These are phyloP conservation scores for Epipyxis sp. DNA, from an alignment of 108 stramenopile species.

Conservation along the genomic window DNA sequence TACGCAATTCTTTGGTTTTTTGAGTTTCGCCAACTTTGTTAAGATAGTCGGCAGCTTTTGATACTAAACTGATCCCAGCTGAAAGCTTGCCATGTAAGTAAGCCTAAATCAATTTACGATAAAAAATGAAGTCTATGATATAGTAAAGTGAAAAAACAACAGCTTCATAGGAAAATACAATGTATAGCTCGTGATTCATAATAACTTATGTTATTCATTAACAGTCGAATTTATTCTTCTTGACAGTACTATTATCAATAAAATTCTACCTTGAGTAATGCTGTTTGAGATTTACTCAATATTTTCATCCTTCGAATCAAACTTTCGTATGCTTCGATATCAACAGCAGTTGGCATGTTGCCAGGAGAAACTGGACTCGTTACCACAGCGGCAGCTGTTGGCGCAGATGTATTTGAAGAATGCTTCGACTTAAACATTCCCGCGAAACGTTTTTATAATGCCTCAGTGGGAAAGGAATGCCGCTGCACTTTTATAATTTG, in stretches of 20 bases:
- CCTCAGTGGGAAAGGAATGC: no score
- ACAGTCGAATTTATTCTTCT: background rate
- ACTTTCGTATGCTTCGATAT: background rate
- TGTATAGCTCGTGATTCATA: no score
- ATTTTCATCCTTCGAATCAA: background rate
- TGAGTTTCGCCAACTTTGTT: background rate
- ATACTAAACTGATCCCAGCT: background rate
- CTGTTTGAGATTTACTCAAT: constrained; percentile 26
- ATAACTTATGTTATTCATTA: background rate
- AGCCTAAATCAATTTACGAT: background rate
- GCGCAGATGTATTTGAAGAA: no score
- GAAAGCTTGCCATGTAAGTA: background rate
- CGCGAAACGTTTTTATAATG: no score
- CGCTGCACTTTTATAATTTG: no score
- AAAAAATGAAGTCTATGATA: background rate
- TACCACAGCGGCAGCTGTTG: no score
- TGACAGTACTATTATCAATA: background rate
- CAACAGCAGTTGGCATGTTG: background rate
- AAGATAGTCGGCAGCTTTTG: background rate
- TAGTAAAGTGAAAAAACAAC: background rate
- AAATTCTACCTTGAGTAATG: constrained; percentile 18
- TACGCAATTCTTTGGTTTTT: background rate
- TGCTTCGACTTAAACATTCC: no score
- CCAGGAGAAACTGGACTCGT: no score
- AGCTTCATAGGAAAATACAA: no score